A percentile compares a stretch with the other conserved stretches of the same genome.
These are phyloP conservation scores for Cicer arietinum DNA, from an alignment of 306 rosid genomes.

Conservation along the genomic window DNA sequence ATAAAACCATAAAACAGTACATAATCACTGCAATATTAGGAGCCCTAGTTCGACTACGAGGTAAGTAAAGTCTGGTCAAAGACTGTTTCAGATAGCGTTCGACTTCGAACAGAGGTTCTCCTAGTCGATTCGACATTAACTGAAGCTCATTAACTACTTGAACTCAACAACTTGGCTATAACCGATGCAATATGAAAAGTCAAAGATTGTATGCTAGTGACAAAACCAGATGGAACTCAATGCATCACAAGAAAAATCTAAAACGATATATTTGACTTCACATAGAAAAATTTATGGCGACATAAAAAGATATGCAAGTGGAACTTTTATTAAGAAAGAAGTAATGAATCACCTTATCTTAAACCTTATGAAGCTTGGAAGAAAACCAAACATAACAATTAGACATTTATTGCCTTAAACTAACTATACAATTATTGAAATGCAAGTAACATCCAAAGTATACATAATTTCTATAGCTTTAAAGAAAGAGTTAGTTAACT, in stretches of 20 bases:
- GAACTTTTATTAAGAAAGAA: not conserved
- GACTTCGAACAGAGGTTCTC: too few species aligned
- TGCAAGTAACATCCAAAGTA: not conserved
- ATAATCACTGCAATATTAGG: not conserved
- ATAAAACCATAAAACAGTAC: conserved; percentile 19
- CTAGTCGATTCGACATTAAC: too few species aligned
- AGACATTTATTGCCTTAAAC: conserved; percentile 16
- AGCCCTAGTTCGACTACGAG: too few species aligned
- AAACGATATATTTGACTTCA: not conserved
- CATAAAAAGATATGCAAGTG: not conserved
- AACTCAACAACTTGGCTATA: too few species aligned
- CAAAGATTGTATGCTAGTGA: conserved; percentile 9
- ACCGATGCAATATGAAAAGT: not conserved
- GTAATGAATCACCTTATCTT: not conserved
- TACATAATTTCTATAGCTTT: not conserved
- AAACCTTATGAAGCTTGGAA: conserved; percentile 8
- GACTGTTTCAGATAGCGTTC: too few species aligned
- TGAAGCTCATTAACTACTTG: too few species aligned
- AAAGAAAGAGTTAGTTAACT: not conserved
- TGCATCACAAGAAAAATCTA: conserved; percentile 4
- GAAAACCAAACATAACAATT: conserved; percentile 14
- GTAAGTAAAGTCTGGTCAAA: too few species aligned
- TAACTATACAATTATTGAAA: conserved; percentile 24
- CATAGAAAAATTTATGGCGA: conserved; percentile 3
- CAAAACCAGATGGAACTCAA: conserved; percentile 5